Evolutionary conservation across 2,329 filamentous ascomycete genomes (phyloP), one percentile per base, ranked within the genome.

Genomic region (Ramichloridium luteum): DNA sequence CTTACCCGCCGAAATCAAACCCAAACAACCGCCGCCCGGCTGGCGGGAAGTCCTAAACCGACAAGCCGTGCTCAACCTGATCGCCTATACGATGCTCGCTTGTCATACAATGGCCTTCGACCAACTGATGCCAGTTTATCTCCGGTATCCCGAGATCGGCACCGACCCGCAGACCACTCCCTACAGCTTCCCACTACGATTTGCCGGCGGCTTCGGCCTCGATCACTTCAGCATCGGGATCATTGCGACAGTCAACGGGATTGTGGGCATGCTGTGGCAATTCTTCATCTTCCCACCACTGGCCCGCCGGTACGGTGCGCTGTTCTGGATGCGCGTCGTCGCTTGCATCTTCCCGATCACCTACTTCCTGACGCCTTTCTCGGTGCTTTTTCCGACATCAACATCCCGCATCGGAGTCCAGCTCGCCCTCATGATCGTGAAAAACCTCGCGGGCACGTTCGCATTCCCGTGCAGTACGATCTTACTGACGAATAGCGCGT

Each of bases 401-500:
- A 45, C 48, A 2, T 43, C 57, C 1, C 79, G 81, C 32, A 70
- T 80, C 45, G 55, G 61, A 1, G 68, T 53, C 4, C 62, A 93
- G 30, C 66, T 85, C 34, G 36, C 58, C 0, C 60, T 92, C 22
- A 75, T 94, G 64, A 57, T 82, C 25, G 45, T 77, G 47, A 92
- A 93, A 54, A 77, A 79, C 6, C 68, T 80, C 33, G 72, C 70
- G 23, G 74, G 77, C 37, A 90, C 92, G 41, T 78, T 94, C 48
- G 80, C 80, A 1, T 94, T 94, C 53, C 88, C 90, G 0, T 90
- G 82, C 48, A 78, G 72, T 15, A 93, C 83, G 4, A 94, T 96
- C 45, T 65, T 96, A 28, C 69, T 96, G 22, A 94, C 86, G 16
- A 94, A 94, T 58, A 83, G 78, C 6, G 84, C 84, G 4, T 59